Percentiles rank a stretch among this genome's conserved stretches.
Conservation (phyloP, 805 yeast genomes). For the Saccharomycopsis sp. region DNA sequence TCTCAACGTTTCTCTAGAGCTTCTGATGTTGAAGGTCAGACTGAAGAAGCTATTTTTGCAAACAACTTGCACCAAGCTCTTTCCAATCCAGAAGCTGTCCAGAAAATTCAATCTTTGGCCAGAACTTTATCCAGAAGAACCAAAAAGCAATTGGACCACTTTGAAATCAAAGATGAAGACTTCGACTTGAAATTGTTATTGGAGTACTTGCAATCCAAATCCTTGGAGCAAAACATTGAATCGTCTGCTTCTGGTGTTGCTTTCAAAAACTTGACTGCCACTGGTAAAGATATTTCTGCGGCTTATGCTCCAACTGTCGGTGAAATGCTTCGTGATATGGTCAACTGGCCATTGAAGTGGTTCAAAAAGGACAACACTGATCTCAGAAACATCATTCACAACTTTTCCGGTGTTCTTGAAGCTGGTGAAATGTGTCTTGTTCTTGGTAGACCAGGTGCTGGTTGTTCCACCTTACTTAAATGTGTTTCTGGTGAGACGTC, state of each 20-base stretch:
- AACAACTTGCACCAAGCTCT: conserved; percentile 23
- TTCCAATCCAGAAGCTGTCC: conserved; percentile 30
- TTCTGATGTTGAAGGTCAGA: conserved; percentile 13
- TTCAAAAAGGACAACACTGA: conserved; percentile 30
- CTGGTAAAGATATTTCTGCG: conserved; percentile 47
- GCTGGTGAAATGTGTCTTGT: conserved; percentile 50
- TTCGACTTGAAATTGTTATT: conserved; percentile 40
- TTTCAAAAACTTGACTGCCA: conserved; percentile 37
- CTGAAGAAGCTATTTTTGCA: conserved; percentile 17
- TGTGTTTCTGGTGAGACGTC: conserved; percentile 40
- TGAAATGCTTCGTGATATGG: conserved; percentile 34
- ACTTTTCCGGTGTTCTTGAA: conserved; percentile 37
- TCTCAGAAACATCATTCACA: conserved; percentile 33
- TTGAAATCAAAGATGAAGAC: conserved; percentile 40
- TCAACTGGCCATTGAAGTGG: conserved; percentile 26
- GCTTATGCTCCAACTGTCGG: conserved; percentile 43
- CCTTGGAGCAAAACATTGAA: conserved; percentile 39
- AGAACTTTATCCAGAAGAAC: conserved; percentile 45
- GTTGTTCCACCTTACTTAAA: conserved; percentile 51
- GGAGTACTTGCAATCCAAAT: conserved; percentile 34
- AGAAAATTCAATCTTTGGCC: conserved; percentile 41
- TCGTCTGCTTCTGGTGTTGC: conserved; percentile 46
- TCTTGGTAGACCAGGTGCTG: conserved; percentile 56
- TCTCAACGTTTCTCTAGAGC: conserved; percentile 7
- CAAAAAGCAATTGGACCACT: conserved; percentile 36